Base-by-base conservation (phyloP, 2,329 filamentous ascomycete genomes). In the Penicillium sp. region DNA sequence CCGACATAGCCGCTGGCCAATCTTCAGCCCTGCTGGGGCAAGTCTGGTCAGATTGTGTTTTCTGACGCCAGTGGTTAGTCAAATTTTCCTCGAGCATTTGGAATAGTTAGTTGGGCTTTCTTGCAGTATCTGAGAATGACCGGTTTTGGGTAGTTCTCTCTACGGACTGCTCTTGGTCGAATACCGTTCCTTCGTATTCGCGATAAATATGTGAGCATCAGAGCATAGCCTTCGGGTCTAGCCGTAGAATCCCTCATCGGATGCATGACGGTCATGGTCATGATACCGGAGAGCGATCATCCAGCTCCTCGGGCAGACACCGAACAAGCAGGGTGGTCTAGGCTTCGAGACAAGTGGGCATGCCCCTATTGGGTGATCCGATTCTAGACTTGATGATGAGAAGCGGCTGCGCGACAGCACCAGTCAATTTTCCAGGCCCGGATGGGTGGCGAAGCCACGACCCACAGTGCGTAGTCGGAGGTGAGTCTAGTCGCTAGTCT, bases 1-100 rank as follows among this genome's bases (percentile, higher is more conserved):
- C 61, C 61, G 57, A 58, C 52, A 61, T 61, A 64, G 57, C 61
- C 59, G 61, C 54, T 40, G 28, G 43, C 59, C 51, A 57, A 59
- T 59, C 59, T 63, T 59, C 57, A 59, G 54, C 56, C 56, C 55
- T 62, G 59, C 46, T 55, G 30, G 59, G 53, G 33, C 35, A 14
- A 52, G 46, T 46, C 43, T 22, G 48, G 45, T 22, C 35, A 53
- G 54, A 58, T 60, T 61, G 52, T 57, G 55, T 65, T 63, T 61
- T 55, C 49, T 28, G 6, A 42, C 25, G 28, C 51, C 10, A 30
- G 37, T 55, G 51, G 28, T 54, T 42, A 54, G 52, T 40, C 46
- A 42, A 22, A 22, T 22, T 22, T 22, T 22, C 19, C 19, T 22
- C 19, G 19, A 22, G 19, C 19, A 22, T 22, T 22, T 22, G 19